These are phyloP conservation scores for Fraxinus xanthoxyloides DNA, from an alignment of 305 asterid species.

Conservation along the genomic window DNA sequence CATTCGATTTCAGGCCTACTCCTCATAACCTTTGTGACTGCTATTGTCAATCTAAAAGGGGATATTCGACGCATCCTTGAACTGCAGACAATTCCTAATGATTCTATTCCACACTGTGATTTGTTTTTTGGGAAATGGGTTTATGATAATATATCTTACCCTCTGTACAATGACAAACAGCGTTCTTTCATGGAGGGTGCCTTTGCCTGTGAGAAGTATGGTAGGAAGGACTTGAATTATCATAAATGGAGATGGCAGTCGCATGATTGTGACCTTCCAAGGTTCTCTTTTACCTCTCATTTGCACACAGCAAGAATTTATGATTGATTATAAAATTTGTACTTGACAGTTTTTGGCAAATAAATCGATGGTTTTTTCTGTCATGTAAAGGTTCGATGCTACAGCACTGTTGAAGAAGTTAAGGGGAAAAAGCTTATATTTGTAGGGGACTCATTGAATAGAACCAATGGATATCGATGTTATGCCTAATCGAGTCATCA, in stretches of 20 bases:
- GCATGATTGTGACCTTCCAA: conserved; percentile 38
- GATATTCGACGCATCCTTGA: not conserved
- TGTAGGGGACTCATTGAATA: conserved; percentile 50
- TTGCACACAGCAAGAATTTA: not conserved
- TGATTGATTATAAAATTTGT: not conserved
- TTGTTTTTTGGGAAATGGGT: conserved; percentile 44
- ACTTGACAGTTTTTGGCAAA: not conserved
- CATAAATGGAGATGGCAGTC: conserved; percentile 49
- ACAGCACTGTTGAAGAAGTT: conserved; percentile 39
- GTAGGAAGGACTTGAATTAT: conserved; percentile 29
- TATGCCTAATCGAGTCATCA: conserved; percentile 40
- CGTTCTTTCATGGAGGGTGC: conserved; percentile 28
- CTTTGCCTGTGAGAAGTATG: conserved; percentile 28
- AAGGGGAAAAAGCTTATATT: conserved; percentile 36
- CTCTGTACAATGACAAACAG: conserved; percentile 32
- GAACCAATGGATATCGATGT: conserved; percentile 47
- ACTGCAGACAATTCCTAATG: not conserved
- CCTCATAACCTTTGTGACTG: conserved; percentile 17
- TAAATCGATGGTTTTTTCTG: not conserved
- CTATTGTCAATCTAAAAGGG: conserved; percentile 16
- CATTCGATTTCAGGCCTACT: conserved; percentile 20
- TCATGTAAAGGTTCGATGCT: conserved; percentile 31
- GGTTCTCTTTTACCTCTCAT: conserved; percentile 12
- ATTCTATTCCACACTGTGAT: conserved; percentile 18
- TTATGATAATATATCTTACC: conserved; percentile 26